These are phyloP conservation scores for Mycosphaerella sp. DNA, from an alignment of 2,329 filamentous ascomycete species.

Conservation along the genomic window DNA sequence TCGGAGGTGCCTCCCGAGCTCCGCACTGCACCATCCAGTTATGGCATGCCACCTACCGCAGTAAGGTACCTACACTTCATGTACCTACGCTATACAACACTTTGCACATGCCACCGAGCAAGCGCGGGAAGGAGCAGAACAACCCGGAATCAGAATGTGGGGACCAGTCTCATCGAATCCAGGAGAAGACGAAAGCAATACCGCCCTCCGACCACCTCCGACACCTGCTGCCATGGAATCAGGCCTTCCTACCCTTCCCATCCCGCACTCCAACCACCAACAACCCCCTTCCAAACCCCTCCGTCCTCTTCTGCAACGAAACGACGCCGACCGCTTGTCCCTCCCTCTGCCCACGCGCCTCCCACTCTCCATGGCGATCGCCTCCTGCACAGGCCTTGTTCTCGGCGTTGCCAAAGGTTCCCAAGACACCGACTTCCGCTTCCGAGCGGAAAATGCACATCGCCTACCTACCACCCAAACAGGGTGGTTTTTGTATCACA, in stretches of 20 bases:
- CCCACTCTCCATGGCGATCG: constrained; percentile 24
- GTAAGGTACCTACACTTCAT: neutral
- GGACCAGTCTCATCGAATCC: too few species aligned
- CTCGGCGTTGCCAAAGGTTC: constrained; percentile 32
- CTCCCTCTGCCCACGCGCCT: constrained; percentile 31
- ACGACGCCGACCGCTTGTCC: constrained; percentile 27
- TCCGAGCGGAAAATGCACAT: constrained; percentile 94
- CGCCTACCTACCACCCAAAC: constrained; percentile 73
- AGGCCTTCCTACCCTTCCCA: neutral
- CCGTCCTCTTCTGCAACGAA: constrained; percentile 8
- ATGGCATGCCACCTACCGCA: too few species aligned
- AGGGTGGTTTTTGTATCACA: constrained; percentile 99
- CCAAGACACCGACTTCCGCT: constrained; percentile 57
- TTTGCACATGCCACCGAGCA: neutral
- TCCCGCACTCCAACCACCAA: neutral
- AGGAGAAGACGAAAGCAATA: too few species aligned
- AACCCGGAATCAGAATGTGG: too few species aligned
- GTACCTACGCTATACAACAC: neutral
- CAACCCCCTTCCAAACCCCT: neutral
- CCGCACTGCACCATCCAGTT: neutral
- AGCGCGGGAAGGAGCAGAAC: constrained; percentile 1
- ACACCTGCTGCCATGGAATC: neutral
- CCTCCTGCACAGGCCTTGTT: constrained; percentile 26
- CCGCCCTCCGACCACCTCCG: too few species aligned
- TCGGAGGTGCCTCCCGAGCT: constrained; percentile 2